Evolutionary conservation across 1,139 yeast species (phyloP).

Genomic region (Wickerhamiella infanticola): DNA sequence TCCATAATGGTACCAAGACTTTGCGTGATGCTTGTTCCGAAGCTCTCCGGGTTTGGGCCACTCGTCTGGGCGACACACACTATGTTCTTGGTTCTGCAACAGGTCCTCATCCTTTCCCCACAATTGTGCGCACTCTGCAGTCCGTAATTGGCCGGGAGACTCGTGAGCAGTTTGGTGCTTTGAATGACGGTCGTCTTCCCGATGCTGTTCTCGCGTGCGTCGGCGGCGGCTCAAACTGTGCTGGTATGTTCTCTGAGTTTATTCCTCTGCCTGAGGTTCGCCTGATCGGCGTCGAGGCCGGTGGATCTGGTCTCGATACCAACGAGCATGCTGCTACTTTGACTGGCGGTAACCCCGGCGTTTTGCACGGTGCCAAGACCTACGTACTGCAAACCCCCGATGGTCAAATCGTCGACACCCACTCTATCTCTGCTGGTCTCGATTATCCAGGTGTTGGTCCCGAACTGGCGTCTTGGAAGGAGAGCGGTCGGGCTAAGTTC

Average conservation of each 20-base stretch:
- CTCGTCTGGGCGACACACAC: constrained; percentile 71
- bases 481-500: constrained; percentile 80
- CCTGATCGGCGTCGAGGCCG: constrained; percentile 93
- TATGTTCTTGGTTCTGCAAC: constrained; percentile 96
- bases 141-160: constrained; percentile 92
- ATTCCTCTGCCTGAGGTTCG: constrained; percentile 64
- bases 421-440: constrained; percentile 94
- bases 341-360: constrained; percentile 89
- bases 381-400: constrained; percentile 79
- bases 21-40: constrained; percentile 96
- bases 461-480: constrained; percentile 90
- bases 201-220: constrained; percentile 95
- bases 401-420: constrained; percentile 96
- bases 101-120: constrained; percentile 99
- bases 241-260: constrained; percentile 92
- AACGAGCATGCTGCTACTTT: constrained; percentile 82
- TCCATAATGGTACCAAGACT: constrained; percentile 87
- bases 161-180: constrained; percentile 68
- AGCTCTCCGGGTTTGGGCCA: constrained; percentile 93
- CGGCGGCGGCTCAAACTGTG: constrained; percentile 96
- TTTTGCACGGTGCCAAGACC: constrained; percentile 93
- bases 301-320: constrained; percentile 91
- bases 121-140: constrained; percentile 95
- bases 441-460: constrained; percentile 99
- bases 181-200: constrained; percentile 64